These are phyloP conservation scores for Apodospora peruviana DNA, from an alignment of 495 filamentous ascomycete species.

Conservation along the genomic window DNA sequence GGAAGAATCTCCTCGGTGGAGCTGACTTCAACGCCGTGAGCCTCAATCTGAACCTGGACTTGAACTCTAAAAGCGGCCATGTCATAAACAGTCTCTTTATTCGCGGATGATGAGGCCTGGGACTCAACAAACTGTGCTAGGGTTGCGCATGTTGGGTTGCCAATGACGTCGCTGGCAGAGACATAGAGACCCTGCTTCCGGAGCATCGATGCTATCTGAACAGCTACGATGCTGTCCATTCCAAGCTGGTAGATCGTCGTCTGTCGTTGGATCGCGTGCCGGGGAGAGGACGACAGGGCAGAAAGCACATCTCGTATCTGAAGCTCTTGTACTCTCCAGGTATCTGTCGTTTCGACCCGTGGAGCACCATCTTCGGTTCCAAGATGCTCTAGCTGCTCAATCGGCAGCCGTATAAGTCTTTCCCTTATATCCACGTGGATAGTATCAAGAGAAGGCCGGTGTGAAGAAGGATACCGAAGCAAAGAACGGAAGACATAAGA, in stretches of 20 bases:
- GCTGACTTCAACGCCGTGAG: neutral
- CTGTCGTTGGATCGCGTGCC: slow-evolving; percentile 48
- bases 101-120: neutral
- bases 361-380: neutral
- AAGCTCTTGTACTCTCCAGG: slow-evolving; percentile 47
- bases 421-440: slow-evolving; percentile 2
- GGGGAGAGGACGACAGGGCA: slow-evolving; percentile 43
- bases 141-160: slow-evolving; percentile 45
- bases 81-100: slow-evolving; percentile 32
- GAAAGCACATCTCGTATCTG: slow-evolving; percentile 53
- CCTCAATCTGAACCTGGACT: slow-evolving; percentile 20
- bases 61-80: slow-evolving; percentile 26
- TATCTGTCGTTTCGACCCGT: neutral
- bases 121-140: slow-evolving; percentile 18
- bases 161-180: slow-evolving; percentile 62
- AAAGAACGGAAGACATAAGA: slow-evolving; percentile 18
- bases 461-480: slow-evolving; percentile 28
- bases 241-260: slow-evolving; percentile 78
- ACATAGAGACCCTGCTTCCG: slow-evolving; percentile 51
- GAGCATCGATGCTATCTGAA: slow-evolving; percentile 64
- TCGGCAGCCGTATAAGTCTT: neutral
- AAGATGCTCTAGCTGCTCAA: neutral
- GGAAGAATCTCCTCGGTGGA: slow-evolving; percentile 47
- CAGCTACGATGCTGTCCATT: slow-evolving; percentile 81
- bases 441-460: slow-evolving; percentile 4